Conservation (phyloP, 2,329 filamentous ascomycete genomes). For the Penicillium crustosum region DNA sequence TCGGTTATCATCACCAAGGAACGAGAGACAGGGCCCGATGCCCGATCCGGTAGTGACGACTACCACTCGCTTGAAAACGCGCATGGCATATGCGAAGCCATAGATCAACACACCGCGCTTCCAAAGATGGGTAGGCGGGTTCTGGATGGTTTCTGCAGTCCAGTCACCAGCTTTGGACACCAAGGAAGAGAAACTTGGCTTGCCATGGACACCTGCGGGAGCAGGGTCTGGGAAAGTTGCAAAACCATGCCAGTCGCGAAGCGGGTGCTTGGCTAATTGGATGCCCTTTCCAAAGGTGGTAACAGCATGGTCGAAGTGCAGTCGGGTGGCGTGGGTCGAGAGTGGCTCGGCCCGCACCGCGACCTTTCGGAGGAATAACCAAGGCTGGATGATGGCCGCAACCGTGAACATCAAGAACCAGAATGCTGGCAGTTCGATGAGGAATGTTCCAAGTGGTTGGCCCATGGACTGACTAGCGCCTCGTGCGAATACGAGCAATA, state of each 20-base stretch:
- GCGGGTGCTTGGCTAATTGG: constrained; percentile 62
- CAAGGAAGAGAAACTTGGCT: constrained; percentile 63
- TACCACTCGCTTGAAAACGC: constrained; percentile 64
- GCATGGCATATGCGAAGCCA: constrained; percentile 67
- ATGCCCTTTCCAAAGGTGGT: constrained; percentile 58
- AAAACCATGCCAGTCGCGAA: constrained; percentile 74
- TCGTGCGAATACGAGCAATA: constrained; percentile 58
- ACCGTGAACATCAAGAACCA: constrained; percentile 70
- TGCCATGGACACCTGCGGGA: constrained; percentile 20
- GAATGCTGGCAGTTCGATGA: constrained; percentile 55
- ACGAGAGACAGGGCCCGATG: constrained; percentile 67
- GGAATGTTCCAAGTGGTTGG: constrained; percentile 37
- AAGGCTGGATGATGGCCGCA: constrained; percentile 66
- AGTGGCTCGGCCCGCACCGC: constrained; percentile 65
- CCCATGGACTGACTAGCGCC: constrained; percentile 39
- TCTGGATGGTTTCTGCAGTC: constrained; percentile 64
- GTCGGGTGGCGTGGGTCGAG: constrained; percentile 68
- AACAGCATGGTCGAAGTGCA: constrained; percentile 66
- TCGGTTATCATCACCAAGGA: constrained; percentile 52
- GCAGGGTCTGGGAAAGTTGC: constrained; percentile 65
- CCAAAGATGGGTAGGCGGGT: constrained; percentile 64
- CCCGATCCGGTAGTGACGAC: constrained; percentile 72
- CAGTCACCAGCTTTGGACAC: constrained; percentile 75
- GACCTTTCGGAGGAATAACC: constrained; percentile 69
- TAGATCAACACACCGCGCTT: constrained; percentile 66